These are phyloP conservation scores for Boletus semigastroideus DNA, from an alignment of 1,284 basidiomycete species.

Conservation along the genomic window DNA sequence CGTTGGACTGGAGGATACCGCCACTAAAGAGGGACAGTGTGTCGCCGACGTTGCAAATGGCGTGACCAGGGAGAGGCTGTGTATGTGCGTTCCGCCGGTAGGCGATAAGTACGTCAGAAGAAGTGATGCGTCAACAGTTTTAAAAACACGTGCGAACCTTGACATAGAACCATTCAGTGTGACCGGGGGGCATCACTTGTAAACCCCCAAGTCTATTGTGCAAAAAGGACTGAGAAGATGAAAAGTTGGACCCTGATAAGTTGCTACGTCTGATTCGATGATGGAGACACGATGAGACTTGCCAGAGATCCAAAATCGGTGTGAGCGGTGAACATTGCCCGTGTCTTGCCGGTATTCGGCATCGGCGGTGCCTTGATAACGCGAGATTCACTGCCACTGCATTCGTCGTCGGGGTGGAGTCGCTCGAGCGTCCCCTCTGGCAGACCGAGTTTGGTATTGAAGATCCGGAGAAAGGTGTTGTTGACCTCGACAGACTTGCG, in stretches of 20 bases:
- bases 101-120: too few species aligned
- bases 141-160: slow-evolving; percentile 38
- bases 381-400: slow-evolving; percentile 60
- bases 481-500: slow-evolving; percentile 57
- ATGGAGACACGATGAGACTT: slow-evolving; percentile 5
- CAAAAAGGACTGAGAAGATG: slow-evolving; percentile 50
- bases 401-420: slow-evolving; percentile 47
- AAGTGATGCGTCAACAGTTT: too few species aligned
- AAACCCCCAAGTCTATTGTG: slow-evolving; percentile 72
- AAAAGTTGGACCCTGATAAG: too few species aligned
- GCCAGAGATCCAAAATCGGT: slow-evolving; percentile 57
- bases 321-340: slow-evolving; percentile 47
- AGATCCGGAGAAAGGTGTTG: slow-evolving; percentile 51
- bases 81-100: too few species aligned
- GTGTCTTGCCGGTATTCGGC: slow-evolving; percentile 9
- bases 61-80: slow-evolving; percentile 58
- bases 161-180: slow-evolving; percentile 66
- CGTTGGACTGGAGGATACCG: slow-evolving; percentile 55
- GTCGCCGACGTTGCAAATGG: slow-evolving; percentile 62
- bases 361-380: slow-evolving; percentile 52
- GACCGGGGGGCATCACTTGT: slow-evolving; percentile 65
- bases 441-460: slow-evolving; percentile 57
- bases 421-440: slow-evolving; percentile 47
- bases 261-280: too few species aligned
- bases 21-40: slow-evolving; percentile 58